Evolutionary conservation across 75 land plant species (phyloP).

Genomic region (Sequoia sempervirens): DNA sequence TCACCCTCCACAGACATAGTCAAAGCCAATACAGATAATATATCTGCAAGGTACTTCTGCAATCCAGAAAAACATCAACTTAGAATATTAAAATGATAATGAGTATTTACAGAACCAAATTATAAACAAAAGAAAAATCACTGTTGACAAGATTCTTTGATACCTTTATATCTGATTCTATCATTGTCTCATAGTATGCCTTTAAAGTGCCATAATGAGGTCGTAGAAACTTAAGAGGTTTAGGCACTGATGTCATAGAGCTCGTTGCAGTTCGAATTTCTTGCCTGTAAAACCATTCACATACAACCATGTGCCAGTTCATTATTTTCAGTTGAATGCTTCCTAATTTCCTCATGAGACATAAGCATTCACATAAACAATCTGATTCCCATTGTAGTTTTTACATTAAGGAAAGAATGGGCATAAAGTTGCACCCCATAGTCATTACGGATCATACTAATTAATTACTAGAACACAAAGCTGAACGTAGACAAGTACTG

Average conservation of each 20-base stretch:
- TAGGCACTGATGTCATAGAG: conserved; percentile 98
- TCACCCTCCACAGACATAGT: conserved; percentile 98
- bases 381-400: too few relatives aligned
- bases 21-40: conserved; percentile 90
- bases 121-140: conserved; percentile 5
- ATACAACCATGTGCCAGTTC: not conserved
- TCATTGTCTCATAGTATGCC: conserved; percentile 73
- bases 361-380: not conserved
- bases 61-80: conserved; percentile 12
- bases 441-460: not conserved
- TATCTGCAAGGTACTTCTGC: conserved; percentile 89
- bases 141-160: not conserved
- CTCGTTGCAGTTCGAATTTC: conserved; percentile 96
- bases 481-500: not conserved
- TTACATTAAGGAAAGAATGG: not conserved
- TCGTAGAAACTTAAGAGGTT: conserved; percentile 93
- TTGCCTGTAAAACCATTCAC: conserved; percentile 44
- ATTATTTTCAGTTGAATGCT: not conserved
- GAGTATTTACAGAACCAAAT: not conserved
- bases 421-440: not conserved
- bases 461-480: not conserved
- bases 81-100: not conserved
- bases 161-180: conserved; percentile 78
- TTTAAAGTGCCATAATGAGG: conserved; percentile 91
- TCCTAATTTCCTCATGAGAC: not conserved